phyloP scores from a whole-genome alignment of 805 yeast species.

The Saccharomycopsis fodiens region DNA sequence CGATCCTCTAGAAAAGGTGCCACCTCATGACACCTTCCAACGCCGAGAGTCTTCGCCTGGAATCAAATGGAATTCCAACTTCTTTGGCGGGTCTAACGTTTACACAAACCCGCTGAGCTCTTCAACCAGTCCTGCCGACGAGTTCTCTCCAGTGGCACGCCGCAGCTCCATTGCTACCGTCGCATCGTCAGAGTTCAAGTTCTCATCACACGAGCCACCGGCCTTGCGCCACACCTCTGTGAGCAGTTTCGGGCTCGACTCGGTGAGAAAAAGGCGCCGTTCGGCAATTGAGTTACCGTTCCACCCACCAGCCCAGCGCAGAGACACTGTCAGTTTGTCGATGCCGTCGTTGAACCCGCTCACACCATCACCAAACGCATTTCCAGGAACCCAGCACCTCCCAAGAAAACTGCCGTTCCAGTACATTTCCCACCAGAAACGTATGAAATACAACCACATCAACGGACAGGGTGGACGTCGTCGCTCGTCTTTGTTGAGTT shows the following conservation, averaged over 20 bases:
- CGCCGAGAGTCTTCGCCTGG: not conserved
- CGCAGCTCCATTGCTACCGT: conserved; percentile 15
- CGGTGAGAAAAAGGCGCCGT: conserved; percentile 21
- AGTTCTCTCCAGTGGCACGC: conserved; percentile 1
- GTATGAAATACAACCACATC: conserved; percentile 31
- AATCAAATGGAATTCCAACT: conserved; percentile 16
- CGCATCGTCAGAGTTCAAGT: not conserved
- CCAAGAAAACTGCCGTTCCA: conserved; percentile 29
- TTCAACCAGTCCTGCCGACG: not conserved
- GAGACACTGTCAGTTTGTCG: conserved; percentile 20
- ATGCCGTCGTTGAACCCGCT: conserved; percentile 37
- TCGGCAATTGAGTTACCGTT: conserved; percentile 23
- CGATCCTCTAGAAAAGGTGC: too few relatives aligned
- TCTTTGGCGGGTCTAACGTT: conserved; percentile 4
- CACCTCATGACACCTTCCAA: not conserved
- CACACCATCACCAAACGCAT: conserved; percentile 28
- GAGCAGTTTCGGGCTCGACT: not conserved
- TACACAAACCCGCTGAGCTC: not conserved
- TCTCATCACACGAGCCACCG: not conserved
- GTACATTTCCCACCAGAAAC: conserved; percentile 47
- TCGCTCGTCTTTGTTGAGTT: conserved; percentile 48
- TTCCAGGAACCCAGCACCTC: conserved; percentile 10
- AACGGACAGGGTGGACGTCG: conserved; percentile 33
- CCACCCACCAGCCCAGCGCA: not conserved
- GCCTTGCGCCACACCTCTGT: not conserved